phyloP scores from a whole-genome alignment of 306 rosid species.

The Medicago lupulina region DNA sequence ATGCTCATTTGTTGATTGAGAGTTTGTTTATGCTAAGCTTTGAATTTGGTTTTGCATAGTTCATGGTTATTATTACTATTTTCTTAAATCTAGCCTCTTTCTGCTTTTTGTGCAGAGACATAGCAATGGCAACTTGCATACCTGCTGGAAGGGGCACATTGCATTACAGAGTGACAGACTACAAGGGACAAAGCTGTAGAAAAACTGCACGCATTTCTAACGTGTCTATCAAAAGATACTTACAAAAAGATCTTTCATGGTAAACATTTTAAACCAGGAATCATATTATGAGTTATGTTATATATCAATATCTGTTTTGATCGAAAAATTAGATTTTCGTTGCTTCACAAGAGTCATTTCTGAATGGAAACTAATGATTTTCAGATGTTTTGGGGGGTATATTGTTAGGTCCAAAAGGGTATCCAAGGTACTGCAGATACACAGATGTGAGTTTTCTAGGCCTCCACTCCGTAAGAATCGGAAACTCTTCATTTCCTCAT shows the following conservation, averaged over 20 bases:
- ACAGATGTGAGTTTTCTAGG: slow-evolving; percentile 47
- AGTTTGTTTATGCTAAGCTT: slow-evolving; percentile 15
- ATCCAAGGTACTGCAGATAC: slow-evolving; percentile 59
- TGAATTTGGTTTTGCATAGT: slow-evolving; percentile 19
- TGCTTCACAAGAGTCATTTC: slow-evolving; percentile 28
- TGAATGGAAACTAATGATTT: slow-evolving; percentile 13
- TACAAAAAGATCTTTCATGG: slow-evolving; percentile 66
- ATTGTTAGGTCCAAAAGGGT: slow-evolving; percentile 65
- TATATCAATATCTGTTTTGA: slow-evolving; percentile 6
- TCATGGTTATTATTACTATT: slow-evolving; percentile 17
- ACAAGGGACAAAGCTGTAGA: slow-evolving; percentile 55
- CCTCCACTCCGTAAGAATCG: slow-evolving; percentile 43
- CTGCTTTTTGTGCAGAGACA: slow-evolving; percentile 42
- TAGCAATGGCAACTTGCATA: slow-evolving; percentile 71
- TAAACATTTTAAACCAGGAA: slow-evolving; percentile 41
- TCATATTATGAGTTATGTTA: neutral
- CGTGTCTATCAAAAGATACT: slow-evolving; percentile 45
- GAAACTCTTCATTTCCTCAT: slow-evolving; percentile 58
- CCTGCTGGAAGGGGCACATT: slow-evolving; percentile 64
- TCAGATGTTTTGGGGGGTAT: slow-evolving; percentile 17
- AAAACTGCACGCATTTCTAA: slow-evolving; percentile 53
- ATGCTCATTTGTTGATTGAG: neutral
- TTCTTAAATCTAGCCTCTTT: slow-evolving; percentile 37
- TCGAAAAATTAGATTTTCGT: slow-evolving; percentile 15
- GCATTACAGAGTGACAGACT: slow-evolving; percentile 41